Evolutionary conservation across 768 basidiomycete genomes (phyloP).

Genomic region (Amanita rubescens): DNA sequence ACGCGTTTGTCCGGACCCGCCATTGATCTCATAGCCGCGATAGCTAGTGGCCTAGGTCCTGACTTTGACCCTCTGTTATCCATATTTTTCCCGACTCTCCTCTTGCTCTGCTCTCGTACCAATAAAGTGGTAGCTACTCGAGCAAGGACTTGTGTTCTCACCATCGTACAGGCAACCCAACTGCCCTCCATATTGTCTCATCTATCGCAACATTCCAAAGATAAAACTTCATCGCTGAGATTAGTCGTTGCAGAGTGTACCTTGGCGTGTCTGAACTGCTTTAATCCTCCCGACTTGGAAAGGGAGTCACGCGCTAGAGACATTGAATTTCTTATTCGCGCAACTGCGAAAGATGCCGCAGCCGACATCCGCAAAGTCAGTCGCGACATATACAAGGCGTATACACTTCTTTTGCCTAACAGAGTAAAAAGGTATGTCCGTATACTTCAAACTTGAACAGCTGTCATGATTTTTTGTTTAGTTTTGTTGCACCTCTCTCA

Average conservation of each 20-base stretch:
- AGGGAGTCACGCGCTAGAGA: slow-evolving; percentile 56
- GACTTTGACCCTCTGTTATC: slow-evolving; percentile 62
- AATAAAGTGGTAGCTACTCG: slow-evolving; percentile 75
- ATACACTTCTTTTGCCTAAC: slow-evolving; percentile 59
- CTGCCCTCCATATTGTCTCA: slow-evolving; percentile 56
- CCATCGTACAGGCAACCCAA: slow-evolving; percentile 62
- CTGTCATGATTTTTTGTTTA: slow-evolving; percentile 19
- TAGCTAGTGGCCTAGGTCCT: slow-evolving; percentile 48
- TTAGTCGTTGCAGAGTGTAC: slow-evolving; percentile 59
- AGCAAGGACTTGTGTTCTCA: slow-evolving; percentile 49
- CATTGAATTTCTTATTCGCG: slow-evolving; percentile 63
- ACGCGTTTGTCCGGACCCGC: slow-evolving; percentile 62
- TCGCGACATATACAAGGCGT: slow-evolving; percentile 69
- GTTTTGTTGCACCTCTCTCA: slow-evolving; percentile 67
- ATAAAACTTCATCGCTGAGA: slow-evolving; percentile 63
- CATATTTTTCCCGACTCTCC: slow-evolving; percentile 61
- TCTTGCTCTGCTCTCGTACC: slow-evolving; percentile 61
- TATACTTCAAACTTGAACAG: not conserved
- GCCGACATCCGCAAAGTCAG: slow-evolving; percentile 67
- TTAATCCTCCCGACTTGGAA: slow-evolving; percentile 75
- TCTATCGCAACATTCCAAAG: slow-evolving; percentile 50
- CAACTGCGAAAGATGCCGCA: slow-evolving; percentile 63
- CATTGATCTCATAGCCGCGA: slow-evolving; percentile 49
- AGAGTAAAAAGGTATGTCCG: slow-evolving; percentile 54
- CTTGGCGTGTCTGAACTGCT: slow-evolving; percentile 60